Evolutionary conservation across 2,329 filamentous ascomycete species (phyloP).

Genomic region (Phaeosphaeriaceae sp.): DNA sequence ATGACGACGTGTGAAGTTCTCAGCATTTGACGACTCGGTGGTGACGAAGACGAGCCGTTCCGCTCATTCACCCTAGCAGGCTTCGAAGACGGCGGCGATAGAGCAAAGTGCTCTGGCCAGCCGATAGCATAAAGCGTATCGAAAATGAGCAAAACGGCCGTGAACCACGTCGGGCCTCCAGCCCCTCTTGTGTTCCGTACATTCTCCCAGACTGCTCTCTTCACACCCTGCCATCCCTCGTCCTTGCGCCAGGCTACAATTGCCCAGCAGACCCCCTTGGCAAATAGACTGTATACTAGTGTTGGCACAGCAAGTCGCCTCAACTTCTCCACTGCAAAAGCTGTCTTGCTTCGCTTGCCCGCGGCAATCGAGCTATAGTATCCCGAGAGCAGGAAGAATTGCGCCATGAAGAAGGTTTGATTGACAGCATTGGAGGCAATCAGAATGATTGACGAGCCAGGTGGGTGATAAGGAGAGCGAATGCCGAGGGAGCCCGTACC

Average conservation of each 20-base stretch:
- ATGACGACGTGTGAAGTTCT: conserved; percentile 1
- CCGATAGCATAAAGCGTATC: conserved; percentile 14
- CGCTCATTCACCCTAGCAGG: neutral
- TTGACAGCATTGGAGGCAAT: conserved; percentile 22
- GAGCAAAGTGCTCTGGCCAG: neutral
- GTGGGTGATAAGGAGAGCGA: conserved; percentile 4
- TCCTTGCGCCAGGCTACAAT: conserved; percentile 5
- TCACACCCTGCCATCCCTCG: neutral
- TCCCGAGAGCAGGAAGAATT: conserved; percentile 28
- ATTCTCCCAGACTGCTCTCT: conserved; percentile 2
- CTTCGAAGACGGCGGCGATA: neutral
- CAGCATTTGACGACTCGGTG: neutral
- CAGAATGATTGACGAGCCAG: conserved; percentile 9
- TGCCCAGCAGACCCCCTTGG: conserved; percentile 1
- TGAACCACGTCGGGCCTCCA: conserved; percentile 28
- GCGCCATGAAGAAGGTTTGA: conserved; percentile 31
- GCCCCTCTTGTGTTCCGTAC: conserved; percentile 15
- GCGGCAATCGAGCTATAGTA: conserved; percentile 22
- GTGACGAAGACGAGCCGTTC: neutral
- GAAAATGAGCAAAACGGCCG: conserved; percentile 22
- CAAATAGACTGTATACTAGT: conserved; percentile 14
- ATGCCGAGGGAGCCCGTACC: conserved; percentile 24
- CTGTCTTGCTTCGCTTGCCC: neutral
- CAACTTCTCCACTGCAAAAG: conserved; percentile 18
- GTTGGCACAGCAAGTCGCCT: conserved; percentile 26